phyloP scores from a whole-genome alignment of 129 eudicot species.

The Deinandra increscens region DNA sequence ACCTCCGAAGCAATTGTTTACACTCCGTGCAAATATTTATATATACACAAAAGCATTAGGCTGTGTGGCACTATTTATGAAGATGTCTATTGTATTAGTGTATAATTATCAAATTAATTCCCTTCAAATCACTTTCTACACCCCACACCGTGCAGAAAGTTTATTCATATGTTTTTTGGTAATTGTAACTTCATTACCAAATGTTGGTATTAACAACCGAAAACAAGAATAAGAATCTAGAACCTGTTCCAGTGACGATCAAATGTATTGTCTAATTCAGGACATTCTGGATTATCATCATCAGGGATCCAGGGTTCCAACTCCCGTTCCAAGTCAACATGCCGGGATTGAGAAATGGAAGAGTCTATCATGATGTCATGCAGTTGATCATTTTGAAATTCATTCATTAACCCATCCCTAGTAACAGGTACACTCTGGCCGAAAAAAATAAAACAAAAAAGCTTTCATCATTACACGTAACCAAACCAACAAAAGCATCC shows the following conservation, averaged over 20 bases:
- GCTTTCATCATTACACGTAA: constrained; percentile 14
- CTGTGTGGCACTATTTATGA: no score
- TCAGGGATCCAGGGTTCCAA: constrained; percentile 93
- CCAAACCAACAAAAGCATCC: background rate
- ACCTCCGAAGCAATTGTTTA: no score
- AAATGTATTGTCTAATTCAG: constrained; percentile 84
- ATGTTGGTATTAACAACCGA: constrained; percentile 7
- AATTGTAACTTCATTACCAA: background rate
- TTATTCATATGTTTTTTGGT: background rate
- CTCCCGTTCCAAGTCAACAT: constrained; percentile 71
- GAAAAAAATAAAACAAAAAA: constrained; percentile 16
- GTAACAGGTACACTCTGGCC: constrained; percentile 75
- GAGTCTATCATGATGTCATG: constrained; percentile 90
- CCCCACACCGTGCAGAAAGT: no score
- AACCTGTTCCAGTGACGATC: constrained; percentile 93
- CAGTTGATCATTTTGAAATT: constrained; percentile 51
- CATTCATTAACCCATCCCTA: constrained; percentile 60
- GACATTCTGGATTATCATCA: constrained; percentile 57
- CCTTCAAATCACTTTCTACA: background rate
- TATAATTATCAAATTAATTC: background rate
- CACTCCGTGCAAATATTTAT: no score
- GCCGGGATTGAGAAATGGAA: constrained; percentile 75
- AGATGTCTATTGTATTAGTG: no score
- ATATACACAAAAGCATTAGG: no score
- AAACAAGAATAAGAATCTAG: constrained; percentile 4